Percentiles rank a stretch among this genome's conserved stretches.
Evolutionary conservation across 2,329 filamentous ascomycete species (phyloP).

Genomic region (Paradendryphiella salina): DNA sequence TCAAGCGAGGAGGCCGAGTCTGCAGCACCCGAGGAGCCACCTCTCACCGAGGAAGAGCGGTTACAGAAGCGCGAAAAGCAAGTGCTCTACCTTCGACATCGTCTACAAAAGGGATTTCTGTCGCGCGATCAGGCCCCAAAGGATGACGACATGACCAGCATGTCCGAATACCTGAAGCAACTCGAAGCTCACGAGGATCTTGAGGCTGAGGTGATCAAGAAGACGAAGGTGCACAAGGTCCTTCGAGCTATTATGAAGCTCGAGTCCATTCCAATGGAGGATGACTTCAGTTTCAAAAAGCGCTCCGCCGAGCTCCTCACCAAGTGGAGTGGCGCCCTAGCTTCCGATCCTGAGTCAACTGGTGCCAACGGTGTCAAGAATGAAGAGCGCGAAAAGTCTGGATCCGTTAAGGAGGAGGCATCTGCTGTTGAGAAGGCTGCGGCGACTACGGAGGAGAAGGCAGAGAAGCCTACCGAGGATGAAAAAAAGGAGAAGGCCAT

Average conservation of each 20-base stretch:
- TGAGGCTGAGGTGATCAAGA: constrained; percentile 84
- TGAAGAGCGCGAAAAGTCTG: constrained; percentile 46
- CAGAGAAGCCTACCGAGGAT: constrained; percentile 41
- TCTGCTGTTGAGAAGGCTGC: constrained; percentile 41
- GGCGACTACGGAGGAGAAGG: constrained; percentile 28
- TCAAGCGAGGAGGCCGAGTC: constrained; percentile 60
- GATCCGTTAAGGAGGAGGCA: constrained; percentile 31
- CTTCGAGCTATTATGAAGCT: constrained; percentile 93
- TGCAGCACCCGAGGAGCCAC: constrained; percentile 55
- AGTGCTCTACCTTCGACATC: constrained; percentile 91
- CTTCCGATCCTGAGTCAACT: constrained; percentile 32
- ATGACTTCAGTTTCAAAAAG: constrained; percentile 85
- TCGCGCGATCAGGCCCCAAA: constrained; percentile 83
- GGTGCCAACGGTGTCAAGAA: constrained; percentile 43
- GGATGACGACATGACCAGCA: constrained; percentile 77
- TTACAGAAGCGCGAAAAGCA: constrained; percentile 63
- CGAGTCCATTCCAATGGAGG: constrained; percentile 74
- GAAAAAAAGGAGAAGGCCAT: constrained; percentile 31
- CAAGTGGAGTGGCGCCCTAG: constrained; percentile 82
- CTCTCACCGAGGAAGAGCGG: constrained; percentile 58
- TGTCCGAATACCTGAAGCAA: constrained; percentile 77
- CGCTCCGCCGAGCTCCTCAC: constrained; percentile 79
- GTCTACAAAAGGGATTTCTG: constrained; percentile 91
- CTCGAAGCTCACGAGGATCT: constrained; percentile 80
- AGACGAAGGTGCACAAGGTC: constrained; percentile 98